Percentiles rank a stretch among this genome's conserved stretches.
These are phyloP conservation scores for Neonectria ditissima DNA, from an alignment of 2,329 filamentous ascomycete species.

Conservation along the genomic window DNA sequence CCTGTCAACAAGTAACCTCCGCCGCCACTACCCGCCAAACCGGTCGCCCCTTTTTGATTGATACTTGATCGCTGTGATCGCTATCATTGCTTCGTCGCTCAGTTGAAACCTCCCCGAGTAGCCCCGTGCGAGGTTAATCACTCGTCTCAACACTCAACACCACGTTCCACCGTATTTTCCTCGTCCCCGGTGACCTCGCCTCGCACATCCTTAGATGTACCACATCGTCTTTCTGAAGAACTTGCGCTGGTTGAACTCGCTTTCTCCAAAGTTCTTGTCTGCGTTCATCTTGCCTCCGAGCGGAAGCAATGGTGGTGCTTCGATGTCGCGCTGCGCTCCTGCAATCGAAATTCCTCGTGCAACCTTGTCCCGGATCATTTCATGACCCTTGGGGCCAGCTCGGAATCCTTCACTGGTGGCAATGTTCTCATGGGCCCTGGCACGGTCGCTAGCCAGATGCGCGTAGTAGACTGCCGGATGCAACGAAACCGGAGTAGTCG, in stretches of 20 bases:
- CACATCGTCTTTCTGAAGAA: constrained; percentile 58
- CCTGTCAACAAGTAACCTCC: constrained; percentile 45
- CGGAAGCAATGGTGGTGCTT: constrained; percentile 47
- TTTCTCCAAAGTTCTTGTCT: too few relatives aligned
- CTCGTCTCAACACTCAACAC: too few relatives aligned
- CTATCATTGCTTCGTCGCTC: not conserved
- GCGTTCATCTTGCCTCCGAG: constrained; percentile 45
- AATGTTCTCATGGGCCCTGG: constrained; percentile 76
- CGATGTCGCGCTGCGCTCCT: constrained; percentile 36
- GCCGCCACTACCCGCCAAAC: constrained; percentile 51
- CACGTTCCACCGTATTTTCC: not conserved
- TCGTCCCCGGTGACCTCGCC: not conserved
- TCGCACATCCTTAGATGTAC: constrained; percentile 52
- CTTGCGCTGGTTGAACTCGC: constrained; percentile 48
- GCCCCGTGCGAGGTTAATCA: not conserved
- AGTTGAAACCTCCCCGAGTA: not conserved
- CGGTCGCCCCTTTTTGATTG: constrained; percentile 51
- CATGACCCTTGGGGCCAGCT: constrained; percentile 58
- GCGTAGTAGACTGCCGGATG: constrained; percentile 96
- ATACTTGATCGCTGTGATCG: constrained; percentile 16
- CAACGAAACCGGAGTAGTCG: constrained; percentile 90
- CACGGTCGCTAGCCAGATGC: constrained; percentile 86
- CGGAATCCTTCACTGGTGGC: constrained; percentile 59
- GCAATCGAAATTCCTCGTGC: constrained; percentile 53
- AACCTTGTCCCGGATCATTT: constrained; percentile 52